Conservation (phyloP, 768 basidiomycete genomes). For the Trametes maxima region DNA sequence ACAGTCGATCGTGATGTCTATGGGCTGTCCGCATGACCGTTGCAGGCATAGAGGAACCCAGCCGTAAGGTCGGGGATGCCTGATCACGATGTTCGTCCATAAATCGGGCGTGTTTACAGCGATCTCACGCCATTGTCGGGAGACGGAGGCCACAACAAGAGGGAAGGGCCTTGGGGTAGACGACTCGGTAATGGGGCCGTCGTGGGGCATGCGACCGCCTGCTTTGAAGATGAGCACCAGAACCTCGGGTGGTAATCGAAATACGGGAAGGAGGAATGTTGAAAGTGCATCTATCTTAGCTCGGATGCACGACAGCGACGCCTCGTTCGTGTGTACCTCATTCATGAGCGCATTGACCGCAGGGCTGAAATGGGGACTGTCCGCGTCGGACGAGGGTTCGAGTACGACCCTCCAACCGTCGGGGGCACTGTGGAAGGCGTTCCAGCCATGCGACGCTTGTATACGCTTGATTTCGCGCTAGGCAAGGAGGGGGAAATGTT, state of each 20-base stretch:
- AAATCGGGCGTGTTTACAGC: constrained; percentile 23
- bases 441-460: constrained; percentile 9
- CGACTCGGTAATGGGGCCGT: constrained; percentile 14
- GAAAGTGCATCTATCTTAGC: constrained; percentile 26
- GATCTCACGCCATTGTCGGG: constrained; percentile 27
- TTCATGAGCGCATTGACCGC: constrained; percentile 20
- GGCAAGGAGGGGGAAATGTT: not conserved
- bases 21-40: constrained; percentile 16
- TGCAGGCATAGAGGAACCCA: constrained; percentile 25
- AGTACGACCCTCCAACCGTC: constrained; percentile 22
- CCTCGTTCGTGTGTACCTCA: constrained; percentile 25
- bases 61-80: constrained; percentile 17
- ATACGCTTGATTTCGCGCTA: constrained; percentile 17
- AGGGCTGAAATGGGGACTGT: constrained; percentile 17
- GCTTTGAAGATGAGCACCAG: constrained; percentile 26
- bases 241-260: constrained; percentile 27
- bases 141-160: constrained; percentile 27
- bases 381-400: constrained; percentile 10
- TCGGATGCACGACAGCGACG: constrained; percentile 25
- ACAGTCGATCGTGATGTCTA: constrained; percentile 29
- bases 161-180: constrained; percentile 19
- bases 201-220: constrained; percentile 20
- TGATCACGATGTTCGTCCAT: constrained; percentile 27
- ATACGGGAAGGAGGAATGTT: constrained; percentile 27
- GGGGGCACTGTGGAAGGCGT: constrained; percentile 14